Base-by-base conservation (phyloP, 2,329 filamentous ascomycete species). In the Calonectria honghensis region DNA sequence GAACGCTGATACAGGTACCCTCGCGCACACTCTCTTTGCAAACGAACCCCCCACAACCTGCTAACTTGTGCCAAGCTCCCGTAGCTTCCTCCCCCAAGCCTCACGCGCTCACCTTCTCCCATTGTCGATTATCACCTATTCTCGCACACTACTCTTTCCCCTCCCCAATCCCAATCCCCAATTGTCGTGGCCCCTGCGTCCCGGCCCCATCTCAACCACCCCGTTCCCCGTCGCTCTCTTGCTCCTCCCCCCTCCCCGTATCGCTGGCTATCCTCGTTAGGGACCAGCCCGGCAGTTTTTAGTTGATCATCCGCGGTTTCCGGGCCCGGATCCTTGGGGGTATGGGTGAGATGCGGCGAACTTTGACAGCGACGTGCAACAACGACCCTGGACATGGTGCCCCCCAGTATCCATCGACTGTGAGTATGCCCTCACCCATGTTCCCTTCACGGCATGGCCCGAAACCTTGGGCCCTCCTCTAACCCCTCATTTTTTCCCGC, bases 221-320 rank as follows among this genome's bases (percentile, higher is more conserved):
- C 61, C 50, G n/a, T 63, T 59, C 57, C 64, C 65, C 76, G 50
- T 74, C 70, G 52, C 75, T 67, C 67, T 68, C 50, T 45, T 57
- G 51, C n/a, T 37, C 32, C 64, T 9, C 52, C 52, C 50, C 50
- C 63, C 57, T 66, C 54, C 63, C 70, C 67, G 64, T 79, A 73
- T 64, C n/a, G 51, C 66, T 73, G 65, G 66, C 48, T 73, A 52
- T 45, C 24, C 51, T 68, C 32, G 51, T 51, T 66, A 73, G 69
- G 73, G 72, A 73, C 29, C 29, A 48, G 41, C 52, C 67, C 75
- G 63, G 73, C 70, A 77, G 41, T 73, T 63, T 78, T 73, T 68
- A 70, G 75, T 72, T 74, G 75, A 79, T 79, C 73, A 77, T 78
- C 76, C 73, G 76, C 67, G 50, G 50, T 78, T 73, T 79, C 76